A percentile compares a stretch with the other conserved stretches of the same genome.
Conservation (phyloP, 805 yeast genomes). For the Candida vartiovaarae region DNA sequence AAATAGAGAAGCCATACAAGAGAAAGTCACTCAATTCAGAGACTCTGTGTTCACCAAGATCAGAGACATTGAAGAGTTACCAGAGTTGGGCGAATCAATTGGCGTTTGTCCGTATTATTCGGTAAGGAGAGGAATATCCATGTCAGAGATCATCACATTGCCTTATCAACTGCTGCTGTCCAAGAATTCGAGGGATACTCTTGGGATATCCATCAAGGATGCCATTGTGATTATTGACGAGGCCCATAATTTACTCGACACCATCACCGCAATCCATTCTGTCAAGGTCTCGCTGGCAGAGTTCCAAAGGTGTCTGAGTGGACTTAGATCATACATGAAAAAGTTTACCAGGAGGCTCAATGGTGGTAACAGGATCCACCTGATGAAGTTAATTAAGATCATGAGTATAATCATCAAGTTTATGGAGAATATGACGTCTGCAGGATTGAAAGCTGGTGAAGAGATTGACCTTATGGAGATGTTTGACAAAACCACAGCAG, state of each 20-base stretch:
- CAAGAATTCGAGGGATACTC: slow-evolving; percentile 51
- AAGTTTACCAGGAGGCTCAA: slow-evolving; percentile 62
- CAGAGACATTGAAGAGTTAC: slow-evolving; percentile 67
- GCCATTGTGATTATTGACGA: slow-evolving; percentile 81
- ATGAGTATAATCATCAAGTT: slow-evolving; percentile 45
- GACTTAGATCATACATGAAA: slow-evolving; percentile 46
- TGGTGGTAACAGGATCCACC: slow-evolving; percentile 62
- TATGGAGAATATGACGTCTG: slow-evolving; percentile 26
- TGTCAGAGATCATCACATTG: slow-evolving; percentile 70
- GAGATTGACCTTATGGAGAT: slow-evolving; percentile 46
- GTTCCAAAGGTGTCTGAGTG: slow-evolving; percentile 35
- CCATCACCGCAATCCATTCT: slow-evolving; percentile 65
- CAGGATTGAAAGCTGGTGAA: slow-evolving; percentile 41
- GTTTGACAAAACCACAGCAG: slow-evolving; percentile 54
- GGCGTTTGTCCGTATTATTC: slow-evolving; percentile 81
- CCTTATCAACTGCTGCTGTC: slow-evolving; percentile 75
- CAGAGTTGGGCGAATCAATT: slow-evolving; percentile 45
- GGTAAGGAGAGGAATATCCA: slow-evolving; percentile 44
- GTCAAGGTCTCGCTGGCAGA: slow-evolving; percentile 46
- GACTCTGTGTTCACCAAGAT: slow-evolving; percentile 42
- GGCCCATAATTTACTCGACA: slow-evolving; percentile 83
- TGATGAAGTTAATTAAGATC: slow-evolving; percentile 55
- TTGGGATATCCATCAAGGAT: slow-evolving; percentile 52
- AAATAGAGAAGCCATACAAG: slow-evolving; percentile 19
- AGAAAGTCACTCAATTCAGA: slow-evolving; percentile 32